phyloP scores from a whole-genome alignment of 768 basidiomycete species.

The Boletus huronensis region DNA sequence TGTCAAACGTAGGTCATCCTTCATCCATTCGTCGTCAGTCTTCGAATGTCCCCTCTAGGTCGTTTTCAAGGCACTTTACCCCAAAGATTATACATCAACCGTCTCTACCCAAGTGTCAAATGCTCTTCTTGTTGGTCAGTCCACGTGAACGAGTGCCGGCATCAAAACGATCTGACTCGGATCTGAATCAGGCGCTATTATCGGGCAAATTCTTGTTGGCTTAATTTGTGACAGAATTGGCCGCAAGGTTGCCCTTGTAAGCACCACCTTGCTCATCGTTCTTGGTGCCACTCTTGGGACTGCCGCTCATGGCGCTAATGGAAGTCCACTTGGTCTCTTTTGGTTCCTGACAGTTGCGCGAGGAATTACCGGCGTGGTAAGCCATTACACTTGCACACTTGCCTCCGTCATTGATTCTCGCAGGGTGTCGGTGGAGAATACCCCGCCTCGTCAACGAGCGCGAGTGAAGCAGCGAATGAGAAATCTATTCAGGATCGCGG shows the following conservation, averaged over 20 bases:
- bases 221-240: constrained; percentile 70
- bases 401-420: constrained; percentile 1
- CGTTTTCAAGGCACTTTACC: constrained; percentile 61
- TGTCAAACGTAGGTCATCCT: constrained; percentile 49
- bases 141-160: neutral
- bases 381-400: constrained; percentile 13
- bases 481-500: constrained; percentile 57
- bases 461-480: constrained; percentile 73
- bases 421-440: constrained; percentile 78
- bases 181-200: constrained; percentile 46
- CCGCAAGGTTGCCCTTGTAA: constrained; percentile 70
- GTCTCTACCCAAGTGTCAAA: constrained; percentile 71
- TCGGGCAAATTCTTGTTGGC: constrained; percentile 62
- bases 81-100: constrained; percentile 53
- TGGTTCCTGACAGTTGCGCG: constrained; percentile 74
- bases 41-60: constrained; percentile 41
- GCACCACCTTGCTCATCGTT: constrained; percentile 67
- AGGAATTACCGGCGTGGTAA: constrained; percentile 64
- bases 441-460: constrained; percentile 66
- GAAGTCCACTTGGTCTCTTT: constrained; percentile 56
- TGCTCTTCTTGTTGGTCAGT: constrained; percentile 62
- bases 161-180: neutral
- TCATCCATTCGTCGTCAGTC: neutral
- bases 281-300: constrained; percentile 66
- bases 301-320: constrained; percentile 59